phyloP scores from a whole-genome alignment of 306 rosid species.

The Cicer bijugum region DNA sequence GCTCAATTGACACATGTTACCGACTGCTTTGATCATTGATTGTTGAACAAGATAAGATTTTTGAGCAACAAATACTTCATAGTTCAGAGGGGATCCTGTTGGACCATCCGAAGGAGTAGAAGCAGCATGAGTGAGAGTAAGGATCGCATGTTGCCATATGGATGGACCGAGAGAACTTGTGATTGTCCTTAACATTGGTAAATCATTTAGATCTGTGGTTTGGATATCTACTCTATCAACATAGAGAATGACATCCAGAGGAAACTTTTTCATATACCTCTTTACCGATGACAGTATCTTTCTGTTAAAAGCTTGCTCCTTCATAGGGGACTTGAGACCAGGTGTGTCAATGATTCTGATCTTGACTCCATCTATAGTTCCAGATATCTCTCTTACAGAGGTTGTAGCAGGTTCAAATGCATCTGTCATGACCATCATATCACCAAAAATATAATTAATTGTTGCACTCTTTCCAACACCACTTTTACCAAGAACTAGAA shows the following conservation, averaged over 20 bases:
- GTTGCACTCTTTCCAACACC: constrained; percentile 76
- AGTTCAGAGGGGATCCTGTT: constrained; percentile 57
- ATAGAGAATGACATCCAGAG: constrained; percentile 56
- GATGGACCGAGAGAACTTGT: constrained; percentile 55
- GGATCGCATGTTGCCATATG: constrained; percentile 56
- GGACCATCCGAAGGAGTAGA: constrained; percentile 59
- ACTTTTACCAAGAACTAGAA: constrained; percentile 63
- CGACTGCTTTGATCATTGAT: constrained; percentile 52
- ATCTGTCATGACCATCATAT: constrained; percentile 49
- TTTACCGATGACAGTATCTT: constrained; percentile 53
- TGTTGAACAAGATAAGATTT: constrained; percentile 55
- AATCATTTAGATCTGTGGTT: constrained; percentile 47
- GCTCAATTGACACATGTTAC: constrained; percentile 44
- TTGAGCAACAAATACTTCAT: constrained; percentile 53
- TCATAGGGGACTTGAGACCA: constrained; percentile 53
- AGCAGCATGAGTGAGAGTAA: constrained; percentile 67
- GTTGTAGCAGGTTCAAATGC: constrained; percentile 63
- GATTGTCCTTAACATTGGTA: constrained; percentile 57
- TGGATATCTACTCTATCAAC: constrained; percentile 61
- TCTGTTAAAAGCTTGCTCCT: constrained; percentile 58
- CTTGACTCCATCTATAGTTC: constrained; percentile 57
- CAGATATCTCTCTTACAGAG: constrained; percentile 52
- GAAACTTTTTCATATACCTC: constrained; percentile 50
- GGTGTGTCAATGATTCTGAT: constrained; percentile 70
- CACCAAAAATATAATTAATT: constrained; percentile 61